Evolutionary conservation across 2,329 filamentous ascomycete species (phyloP).

Genomic region (Diaporthe eres): DNA sequence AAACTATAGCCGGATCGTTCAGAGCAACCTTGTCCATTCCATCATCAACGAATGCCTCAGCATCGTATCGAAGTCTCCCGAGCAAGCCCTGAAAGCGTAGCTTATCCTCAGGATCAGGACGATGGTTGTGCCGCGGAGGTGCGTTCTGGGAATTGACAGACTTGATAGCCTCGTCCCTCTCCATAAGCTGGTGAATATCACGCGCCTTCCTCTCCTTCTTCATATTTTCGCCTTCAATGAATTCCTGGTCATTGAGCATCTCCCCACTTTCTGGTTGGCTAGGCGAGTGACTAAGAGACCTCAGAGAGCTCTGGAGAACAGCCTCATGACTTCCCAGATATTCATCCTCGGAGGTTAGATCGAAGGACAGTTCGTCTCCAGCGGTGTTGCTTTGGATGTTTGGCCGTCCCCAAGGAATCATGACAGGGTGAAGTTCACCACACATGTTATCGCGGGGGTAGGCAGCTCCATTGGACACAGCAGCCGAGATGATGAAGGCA

Average conservation of each 20-base stretch:
- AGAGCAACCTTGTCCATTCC: not conserved
- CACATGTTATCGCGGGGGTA: not conserved
- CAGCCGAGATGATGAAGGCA: constrained; percentile 39
- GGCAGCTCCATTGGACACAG: not conserved
- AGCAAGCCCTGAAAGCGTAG: constrained; percentile 38
- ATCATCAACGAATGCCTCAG: not conserved
- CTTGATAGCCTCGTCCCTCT: constrained; percentile 34
- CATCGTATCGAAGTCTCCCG: constrained; percentile 30
- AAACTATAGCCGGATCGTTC: constrained; percentile 33
- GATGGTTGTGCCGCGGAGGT: not conserved
- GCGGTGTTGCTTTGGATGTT: not conserved
- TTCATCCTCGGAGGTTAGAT: not conserved
- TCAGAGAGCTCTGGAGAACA: not conserved
- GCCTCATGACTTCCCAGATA: not conserved
- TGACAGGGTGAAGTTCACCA: not conserved
- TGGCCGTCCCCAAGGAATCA: not conserved
- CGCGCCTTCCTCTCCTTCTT: not conserved
- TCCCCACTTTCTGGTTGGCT: not conserved
- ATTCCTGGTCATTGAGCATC: not conserved
- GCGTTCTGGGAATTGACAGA: constrained; percentile 6
- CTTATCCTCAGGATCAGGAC: constrained; percentile 26
- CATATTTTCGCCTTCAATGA: not conserved
- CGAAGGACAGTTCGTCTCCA: not conserved
- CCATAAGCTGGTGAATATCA: constrained; percentile 6
- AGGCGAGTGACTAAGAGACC: not conserved